phyloP scores from a whole-genome alignment of 2,329 filamentous ascomycete species.

The Graphilbum fragrans region DNA sequence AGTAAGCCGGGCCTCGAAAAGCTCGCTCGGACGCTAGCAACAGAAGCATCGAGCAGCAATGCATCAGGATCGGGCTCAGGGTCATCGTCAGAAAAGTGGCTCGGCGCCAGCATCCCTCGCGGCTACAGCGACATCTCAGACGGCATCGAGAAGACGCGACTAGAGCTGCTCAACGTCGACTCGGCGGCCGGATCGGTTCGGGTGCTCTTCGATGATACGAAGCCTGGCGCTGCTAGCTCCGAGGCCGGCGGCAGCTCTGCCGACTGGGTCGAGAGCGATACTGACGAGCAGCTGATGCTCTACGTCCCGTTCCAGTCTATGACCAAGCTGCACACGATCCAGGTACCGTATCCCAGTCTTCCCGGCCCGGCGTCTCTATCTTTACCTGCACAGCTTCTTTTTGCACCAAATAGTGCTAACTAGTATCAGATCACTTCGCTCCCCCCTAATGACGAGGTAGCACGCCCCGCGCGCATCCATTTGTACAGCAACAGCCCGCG shows the following conservation, averaged over 20 bases:
- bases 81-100: constrained; percentile 38
- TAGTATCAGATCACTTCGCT: constrained; percentile 72
- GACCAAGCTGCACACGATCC: constrained; percentile 76
- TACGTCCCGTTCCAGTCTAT: constrained; percentile 82
- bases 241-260: constrained; percentile 42
- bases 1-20: constrained; percentile 58
- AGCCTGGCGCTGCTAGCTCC: constrained; percentile 38
- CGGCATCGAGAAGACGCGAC: constrained; percentile 63
- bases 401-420: constrained; percentile 12
- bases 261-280: constrained; percentile 94
- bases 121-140: constrained; percentile 77
- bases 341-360: constrained; percentile 29
- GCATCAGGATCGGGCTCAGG: too few relatives aligned
- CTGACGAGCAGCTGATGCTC: constrained; percentile 91
- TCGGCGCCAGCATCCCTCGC: constrained; percentile 61
- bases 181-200: constrained; percentile 61
- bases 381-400: not conserved
- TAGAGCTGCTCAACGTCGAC: constrained; percentile 83
- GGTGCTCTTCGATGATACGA: constrained; percentile 56
- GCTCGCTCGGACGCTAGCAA: constrained; percentile 57
- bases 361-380: not conserved
- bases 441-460: constrained; percentile 54
- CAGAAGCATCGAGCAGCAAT: constrained; percentile 32
- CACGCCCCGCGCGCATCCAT: constrained; percentile 70
- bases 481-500: constrained; percentile 82